These are phyloP conservation scores for Sisymbrium altissimum DNA, from an alignment of 345 rosid species.

Conservation along the genomic window DNA sequence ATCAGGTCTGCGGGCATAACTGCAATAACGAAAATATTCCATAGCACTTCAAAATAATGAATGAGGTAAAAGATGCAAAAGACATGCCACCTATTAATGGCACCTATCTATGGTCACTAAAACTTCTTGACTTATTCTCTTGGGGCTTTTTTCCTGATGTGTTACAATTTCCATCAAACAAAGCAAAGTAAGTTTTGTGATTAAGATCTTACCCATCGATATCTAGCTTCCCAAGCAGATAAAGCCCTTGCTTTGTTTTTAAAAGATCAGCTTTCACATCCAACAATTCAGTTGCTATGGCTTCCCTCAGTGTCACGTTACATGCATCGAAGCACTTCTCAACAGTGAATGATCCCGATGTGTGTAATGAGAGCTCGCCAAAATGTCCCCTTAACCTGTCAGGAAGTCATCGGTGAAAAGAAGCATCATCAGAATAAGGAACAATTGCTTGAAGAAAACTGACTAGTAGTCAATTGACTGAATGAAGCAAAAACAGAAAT, in stretches of 20 bases:
- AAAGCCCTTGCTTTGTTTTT: constrained; percentile 81
- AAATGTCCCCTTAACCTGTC: constrained; percentile 75
- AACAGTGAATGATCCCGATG: constrained; percentile 82
- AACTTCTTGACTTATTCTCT: not conserved
- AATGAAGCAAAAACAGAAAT: not conserved
- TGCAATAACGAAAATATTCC: constrained; percentile 31
- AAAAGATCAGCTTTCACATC: constrained; percentile 57
- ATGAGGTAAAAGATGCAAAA: not conserved
- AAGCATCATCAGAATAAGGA: constrained; percentile 6
- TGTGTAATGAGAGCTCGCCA: constrained; percentile 66
- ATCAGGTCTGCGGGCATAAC: constrained; percentile 61
- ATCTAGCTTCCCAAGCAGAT: constrained; percentile 72
- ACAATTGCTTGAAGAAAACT: not conserved
- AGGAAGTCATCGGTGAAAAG: constrained; percentile 10
- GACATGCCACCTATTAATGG: not conserved
- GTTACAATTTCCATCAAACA: constrained; percentile 1
- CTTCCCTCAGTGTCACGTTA: constrained; percentile 64
- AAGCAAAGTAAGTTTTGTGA: not conserved
- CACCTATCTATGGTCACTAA: not conserved
- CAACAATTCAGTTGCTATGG: constrained; percentile 68
- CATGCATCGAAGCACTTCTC: constrained; percentile 77
- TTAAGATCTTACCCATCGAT: constrained; percentile 63
- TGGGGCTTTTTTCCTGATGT: not conserved
- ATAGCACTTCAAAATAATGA: not conserved
- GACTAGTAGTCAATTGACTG: not conserved